phyloP scores from a whole-genome alignment of 1,284 basidiomycete genomes.

The Acaromyces ingoldii region DNA sequence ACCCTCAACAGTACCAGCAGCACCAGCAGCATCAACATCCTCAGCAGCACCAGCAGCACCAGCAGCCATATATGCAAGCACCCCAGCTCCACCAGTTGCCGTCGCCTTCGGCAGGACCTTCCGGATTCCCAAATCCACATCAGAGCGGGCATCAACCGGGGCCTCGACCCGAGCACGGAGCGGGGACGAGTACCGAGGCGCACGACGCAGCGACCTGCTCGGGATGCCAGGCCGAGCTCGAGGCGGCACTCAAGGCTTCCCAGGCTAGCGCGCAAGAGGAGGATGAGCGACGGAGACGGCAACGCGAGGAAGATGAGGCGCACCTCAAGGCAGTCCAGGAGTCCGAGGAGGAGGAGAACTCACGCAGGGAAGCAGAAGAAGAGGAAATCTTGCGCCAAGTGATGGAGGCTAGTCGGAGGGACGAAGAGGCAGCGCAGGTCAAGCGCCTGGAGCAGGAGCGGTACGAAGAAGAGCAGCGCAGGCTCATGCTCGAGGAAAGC shows the following conservation, averaged over 20 bases:
- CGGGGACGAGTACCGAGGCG: too few species aligned
- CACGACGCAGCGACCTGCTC: too few species aligned
- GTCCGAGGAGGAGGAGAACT: not conserved
- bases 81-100: too few species aligned
- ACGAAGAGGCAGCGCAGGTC: constrained; percentile 4
- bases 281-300: not conserved
- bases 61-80: too few species aligned
- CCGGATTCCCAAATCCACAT: too few species aligned
- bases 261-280: constrained; percentile 4
- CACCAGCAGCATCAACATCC: too few species aligned
- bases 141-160: too few species aligned
- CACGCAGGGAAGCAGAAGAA: not conserved
- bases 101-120: too few species aligned
- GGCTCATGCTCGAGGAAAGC: constrained; percentile 3
- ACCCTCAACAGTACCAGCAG: too few species aligned
- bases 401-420: constrained; percentile 8
- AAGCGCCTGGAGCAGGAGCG: not conserved
- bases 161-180: too few species aligned
- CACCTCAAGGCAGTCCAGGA: constrained; percentile 1
- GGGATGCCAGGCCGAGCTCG: constrained; percentile 1
- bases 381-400: constrained; percentile 1
- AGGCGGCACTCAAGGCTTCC: constrained; percentile 7
- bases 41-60: too few species aligned
- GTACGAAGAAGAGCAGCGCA: constrained; percentile 2
- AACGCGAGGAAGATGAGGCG: constrained; percentile 3